These are phyloP conservation scores for Anaeramoeba ignava DNA, from an alignment of 78 protist species.

Conservation along the genomic window DNA sequence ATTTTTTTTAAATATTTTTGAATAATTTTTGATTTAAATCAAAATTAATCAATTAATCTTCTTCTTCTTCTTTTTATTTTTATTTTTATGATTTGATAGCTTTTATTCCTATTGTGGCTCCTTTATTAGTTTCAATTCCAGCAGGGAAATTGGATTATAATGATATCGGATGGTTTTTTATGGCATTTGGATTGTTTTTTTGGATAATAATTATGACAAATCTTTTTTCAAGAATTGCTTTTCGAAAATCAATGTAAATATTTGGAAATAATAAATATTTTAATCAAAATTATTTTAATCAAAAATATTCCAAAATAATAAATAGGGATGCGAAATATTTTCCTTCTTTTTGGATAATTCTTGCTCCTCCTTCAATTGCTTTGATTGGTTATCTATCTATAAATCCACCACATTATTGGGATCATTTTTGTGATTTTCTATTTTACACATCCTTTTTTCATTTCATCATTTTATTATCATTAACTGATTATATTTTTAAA, in stretches of 20 bases:
- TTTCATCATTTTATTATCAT: neutral
- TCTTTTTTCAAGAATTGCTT: neutral
- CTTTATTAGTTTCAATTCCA: neutral
- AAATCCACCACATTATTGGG: neutral
- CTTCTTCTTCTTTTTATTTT: too few species aligned
- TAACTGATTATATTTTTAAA: neutral
- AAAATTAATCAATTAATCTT: too few species aligned
- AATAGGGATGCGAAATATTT: too few species aligned
- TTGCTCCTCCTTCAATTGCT: neutral
- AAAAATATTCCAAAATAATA: too few species aligned
- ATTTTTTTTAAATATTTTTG: too few species aligned
- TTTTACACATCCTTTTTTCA: neutral
- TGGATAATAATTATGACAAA: neutral
- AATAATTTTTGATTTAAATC: too few species aligned
- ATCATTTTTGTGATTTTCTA: neutral
- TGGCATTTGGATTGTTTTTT: neutral
- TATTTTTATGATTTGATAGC: too few species aligned
- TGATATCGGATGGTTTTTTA: neutral
- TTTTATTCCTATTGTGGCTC: neutral
- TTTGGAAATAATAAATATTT: too few species aligned
- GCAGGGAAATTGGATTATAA: neutral
- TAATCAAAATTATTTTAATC: too few species aligned
- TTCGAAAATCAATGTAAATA: neutral
- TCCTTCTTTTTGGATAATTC: neutral
- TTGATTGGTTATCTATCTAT: neutral